Percentiles rank a stretch among this genome's conserved stretches.
Conservation (phyloP, 1,139 yeast genomes). For the Candida sanyaensis region DNA sequence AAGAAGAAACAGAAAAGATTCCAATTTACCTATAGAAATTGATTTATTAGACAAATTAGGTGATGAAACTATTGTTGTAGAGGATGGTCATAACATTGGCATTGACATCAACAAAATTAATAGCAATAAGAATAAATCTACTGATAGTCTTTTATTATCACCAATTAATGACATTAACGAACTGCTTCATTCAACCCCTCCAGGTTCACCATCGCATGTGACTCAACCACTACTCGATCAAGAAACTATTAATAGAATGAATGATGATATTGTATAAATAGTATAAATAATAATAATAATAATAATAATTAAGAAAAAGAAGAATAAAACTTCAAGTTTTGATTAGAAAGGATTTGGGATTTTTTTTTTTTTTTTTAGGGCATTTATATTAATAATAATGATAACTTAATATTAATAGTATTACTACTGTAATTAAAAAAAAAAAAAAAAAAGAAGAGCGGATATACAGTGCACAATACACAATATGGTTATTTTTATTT, state of each 20-base stretch:
- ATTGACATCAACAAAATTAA: not conserved
- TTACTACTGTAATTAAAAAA: too few relatives aligned
- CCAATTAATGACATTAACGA: conserved; percentile 4
- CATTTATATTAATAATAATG: too few relatives aligned
- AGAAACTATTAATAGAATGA: conserved; percentile 8
- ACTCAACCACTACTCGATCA: not conserved
- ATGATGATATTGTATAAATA: conserved; percentile 15
- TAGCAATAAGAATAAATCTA: not conserved
- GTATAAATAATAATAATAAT: too few relatives aligned
- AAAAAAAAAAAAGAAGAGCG: not conserved
- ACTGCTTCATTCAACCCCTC: conserved; percentile 2
- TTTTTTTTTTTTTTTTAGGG: not conserved
- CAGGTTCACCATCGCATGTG: conserved; percentile 1
- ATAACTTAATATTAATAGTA: too few relatives aligned
- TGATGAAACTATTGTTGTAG: conserved; percentile 5
- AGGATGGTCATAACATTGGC: not conserved
- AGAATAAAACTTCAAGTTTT: not conserved
- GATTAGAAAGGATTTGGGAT: not conserved
- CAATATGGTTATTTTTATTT: not conserved
- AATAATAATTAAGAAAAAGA: too few relatives aligned
- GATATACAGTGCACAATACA: too few relatives aligned
- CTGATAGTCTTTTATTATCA: conserved; percentile 1
- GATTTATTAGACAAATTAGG: conserved; percentile 13
- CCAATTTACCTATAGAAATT: conserved; percentile 39
- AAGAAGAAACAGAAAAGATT: conserved; percentile 56